Conservation (phyloP, 2,329 filamentous ascomycete species). For the Periglandula ipomoeae region DNA sequence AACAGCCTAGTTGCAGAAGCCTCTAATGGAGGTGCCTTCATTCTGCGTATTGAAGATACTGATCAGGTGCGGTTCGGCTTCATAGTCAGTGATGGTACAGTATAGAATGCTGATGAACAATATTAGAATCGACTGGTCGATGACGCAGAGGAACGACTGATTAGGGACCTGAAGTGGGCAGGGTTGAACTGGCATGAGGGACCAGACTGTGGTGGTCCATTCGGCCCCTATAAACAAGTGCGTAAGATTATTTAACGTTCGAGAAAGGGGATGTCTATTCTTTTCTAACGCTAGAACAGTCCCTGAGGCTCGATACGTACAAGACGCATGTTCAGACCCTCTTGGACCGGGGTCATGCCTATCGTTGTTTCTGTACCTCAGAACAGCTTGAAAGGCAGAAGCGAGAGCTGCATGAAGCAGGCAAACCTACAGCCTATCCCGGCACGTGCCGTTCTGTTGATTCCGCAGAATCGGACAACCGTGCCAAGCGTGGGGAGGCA, state of each 20-base stretch:
- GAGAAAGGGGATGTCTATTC: not conserved
- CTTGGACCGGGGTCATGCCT: constrained; percentile 64
- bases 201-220: constrained; percentile 69
- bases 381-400: constrained; percentile 62
- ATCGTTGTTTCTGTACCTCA: constrained; percentile 84
- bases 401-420: constrained; percentile 46
- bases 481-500: constrained; percentile 58
- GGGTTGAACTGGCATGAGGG: constrained; percentile 93
- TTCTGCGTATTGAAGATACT: constrained; percentile 89
- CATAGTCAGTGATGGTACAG: not conserved
- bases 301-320: constrained; percentile 69
- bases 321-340: constrained; percentile 59
- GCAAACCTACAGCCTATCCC: constrained; percentile 37
- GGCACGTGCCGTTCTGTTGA: constrained; percentile 64
- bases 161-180: constrained; percentile 77
- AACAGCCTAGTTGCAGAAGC: constrained; percentile 86
- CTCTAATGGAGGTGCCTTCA: constrained; percentile 73
- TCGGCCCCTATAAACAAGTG: constrained; percentile 81
- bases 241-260: constrained; percentile 6
- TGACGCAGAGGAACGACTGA: constrained; percentile 70
- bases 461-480: constrained; percentile 57
- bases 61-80: constrained; percentile 61
- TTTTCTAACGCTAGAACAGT: constrained; percentile 38
- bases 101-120: not conserved
- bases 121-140: constrained; percentile 66